Base-by-base conservation (phyloP, 108 stramenopile genomes). In the Cyclotella distinguenda region DNA sequence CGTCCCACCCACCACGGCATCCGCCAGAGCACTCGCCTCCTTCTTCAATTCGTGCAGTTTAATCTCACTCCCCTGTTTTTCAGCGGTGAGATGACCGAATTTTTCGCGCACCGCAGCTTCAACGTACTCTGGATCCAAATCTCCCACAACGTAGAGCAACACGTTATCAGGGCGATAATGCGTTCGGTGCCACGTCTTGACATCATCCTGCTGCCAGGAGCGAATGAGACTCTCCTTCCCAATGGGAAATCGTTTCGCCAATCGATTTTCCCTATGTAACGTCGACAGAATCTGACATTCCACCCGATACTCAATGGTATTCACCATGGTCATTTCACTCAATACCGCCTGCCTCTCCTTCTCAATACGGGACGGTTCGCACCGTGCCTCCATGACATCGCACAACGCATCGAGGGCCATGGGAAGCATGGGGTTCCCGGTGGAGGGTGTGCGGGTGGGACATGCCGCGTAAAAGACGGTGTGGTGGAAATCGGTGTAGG, bases 401-500 rank as follows among this genome's bases (percentile, higher is more conserved):
- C 83, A 82, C 7, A 98, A 72, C 0, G 97, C 97, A 72, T 97
- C 97, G 42, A 97, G 79, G 10, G 96, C 97, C 88, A 95, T 91
- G 64, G 95, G 95, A 21, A 98, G 87, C 96, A 96, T 95, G 68
- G 52, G 61, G 21, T 35, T n/a, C 10, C 35, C 55, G 9, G 53
- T 49, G 16, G 35, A 1, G 9, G 93, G 95, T 1, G 86, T 80
- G 52, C 68, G 42, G 40, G 80, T 79, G 39, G 97, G 97, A 70
- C 97, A 98, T 9, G 93, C 87, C 1, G 97, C 97, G 79, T 96
- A 98, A 74, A 97, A 98, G 0, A 98, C 97, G 39, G 96, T 97
- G 77, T 98, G 97, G 74, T 98, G 97, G 76, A 98, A 98, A 70
- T 98, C 97, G 45, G 97, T 98, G 78, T 96, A 98, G 10, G 97